Conservation (phyloP, 1,284 basidiomycete genomes). For the Trichosporon faecale region DNA sequence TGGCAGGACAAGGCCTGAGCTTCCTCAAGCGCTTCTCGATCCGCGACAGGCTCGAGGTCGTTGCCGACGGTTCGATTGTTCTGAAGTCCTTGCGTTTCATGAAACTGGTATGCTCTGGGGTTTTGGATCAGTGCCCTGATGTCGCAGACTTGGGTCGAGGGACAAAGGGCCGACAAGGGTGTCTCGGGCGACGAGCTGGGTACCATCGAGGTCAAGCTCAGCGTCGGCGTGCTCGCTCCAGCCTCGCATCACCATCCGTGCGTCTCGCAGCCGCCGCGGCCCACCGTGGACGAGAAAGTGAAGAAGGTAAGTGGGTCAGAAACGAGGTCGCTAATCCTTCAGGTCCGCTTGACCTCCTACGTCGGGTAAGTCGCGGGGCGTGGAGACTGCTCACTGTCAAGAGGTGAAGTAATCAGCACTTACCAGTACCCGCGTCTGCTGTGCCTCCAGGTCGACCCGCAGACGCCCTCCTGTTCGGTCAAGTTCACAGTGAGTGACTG, state of each 20-base stretch:
- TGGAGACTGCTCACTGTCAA: background rate
- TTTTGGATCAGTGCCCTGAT: background rate
- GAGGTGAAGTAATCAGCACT: background rate
- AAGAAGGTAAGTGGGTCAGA: background rate
- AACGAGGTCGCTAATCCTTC: background rate
- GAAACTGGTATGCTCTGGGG: background rate
- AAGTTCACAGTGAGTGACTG: background rate
- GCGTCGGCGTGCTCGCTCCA: background rate
- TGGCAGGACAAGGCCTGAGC: too few species aligned
- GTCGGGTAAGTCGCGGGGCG: background rate
- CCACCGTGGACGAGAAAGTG: background rate
- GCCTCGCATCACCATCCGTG: background rate
- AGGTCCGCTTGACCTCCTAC: background rate
- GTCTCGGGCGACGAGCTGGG: background rate
- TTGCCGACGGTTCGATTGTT: background rate
- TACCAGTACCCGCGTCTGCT: background rate
- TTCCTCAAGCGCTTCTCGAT: too few species aligned
- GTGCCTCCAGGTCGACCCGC: background rate
- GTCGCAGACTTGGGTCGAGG: background rate
- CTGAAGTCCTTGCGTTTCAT: background rate
- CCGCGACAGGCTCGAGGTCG: background rate
- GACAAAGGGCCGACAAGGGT: background rate
- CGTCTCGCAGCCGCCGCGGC: background rate
- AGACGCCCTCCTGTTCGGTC: background rate
- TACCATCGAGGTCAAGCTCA: background rate